Percentiles rank a stretch among this genome's conserved stretches.
Evolutionary conservation across 2,329 filamentous ascomycete genomes (phyloP).

Genomic region (Daldinia sp.): DNA sequence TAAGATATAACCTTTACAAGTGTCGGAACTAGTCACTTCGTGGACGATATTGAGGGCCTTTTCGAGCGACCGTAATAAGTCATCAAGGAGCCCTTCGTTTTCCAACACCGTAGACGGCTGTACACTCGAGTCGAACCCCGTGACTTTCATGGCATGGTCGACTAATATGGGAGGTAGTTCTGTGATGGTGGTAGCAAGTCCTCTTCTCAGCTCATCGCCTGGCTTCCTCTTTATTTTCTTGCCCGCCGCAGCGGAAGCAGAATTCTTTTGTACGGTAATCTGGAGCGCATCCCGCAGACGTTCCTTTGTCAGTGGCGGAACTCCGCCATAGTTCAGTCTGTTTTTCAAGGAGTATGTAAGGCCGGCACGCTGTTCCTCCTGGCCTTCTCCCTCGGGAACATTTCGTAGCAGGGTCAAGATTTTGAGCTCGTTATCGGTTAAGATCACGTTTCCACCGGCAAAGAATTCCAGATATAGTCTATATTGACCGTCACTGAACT

Average conservation of each 20-base stretch:
- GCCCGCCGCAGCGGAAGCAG: conserved; percentile 55
- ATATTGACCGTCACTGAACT: conserved; percentile 91
- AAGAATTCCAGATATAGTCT: conserved; percentile 94
- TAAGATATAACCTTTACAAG: conserved; percentile 85
- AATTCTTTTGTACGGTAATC: conserved; percentile 68
- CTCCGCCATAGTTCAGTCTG: conserved; percentile 81
- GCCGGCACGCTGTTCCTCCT: conserved; percentile 82
- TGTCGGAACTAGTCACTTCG: conserved; percentile 70
- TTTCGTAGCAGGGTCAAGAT: conserved; percentile 83
- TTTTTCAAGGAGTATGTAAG: conserved; percentile 81
- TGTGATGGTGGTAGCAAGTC: conserved; percentile 82
- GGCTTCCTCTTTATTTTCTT: conserved; percentile 79
- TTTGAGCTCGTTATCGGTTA: conserved; percentile 85
- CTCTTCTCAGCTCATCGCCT: conserved; percentile 79
- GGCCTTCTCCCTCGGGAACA: conserved; percentile 81
- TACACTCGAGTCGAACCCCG: conserved; percentile 72
- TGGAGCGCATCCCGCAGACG: conserved; percentile 74
- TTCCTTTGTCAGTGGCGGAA: conserved; percentile 78
- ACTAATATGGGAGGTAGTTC: conserved; percentile 89
- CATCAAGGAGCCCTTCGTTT: conserved; percentile 69
- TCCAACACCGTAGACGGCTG: conserved; percentile 75
- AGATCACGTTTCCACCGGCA: conserved; percentile 90
- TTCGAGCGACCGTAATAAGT: conserved; percentile 72
- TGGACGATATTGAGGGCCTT: conserved; percentile 75
- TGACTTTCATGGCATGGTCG: conserved; percentile 80